Base-by-base conservation (phyloP, 352 stramenopile species). In the Globisporangium spinosum region DNA sequence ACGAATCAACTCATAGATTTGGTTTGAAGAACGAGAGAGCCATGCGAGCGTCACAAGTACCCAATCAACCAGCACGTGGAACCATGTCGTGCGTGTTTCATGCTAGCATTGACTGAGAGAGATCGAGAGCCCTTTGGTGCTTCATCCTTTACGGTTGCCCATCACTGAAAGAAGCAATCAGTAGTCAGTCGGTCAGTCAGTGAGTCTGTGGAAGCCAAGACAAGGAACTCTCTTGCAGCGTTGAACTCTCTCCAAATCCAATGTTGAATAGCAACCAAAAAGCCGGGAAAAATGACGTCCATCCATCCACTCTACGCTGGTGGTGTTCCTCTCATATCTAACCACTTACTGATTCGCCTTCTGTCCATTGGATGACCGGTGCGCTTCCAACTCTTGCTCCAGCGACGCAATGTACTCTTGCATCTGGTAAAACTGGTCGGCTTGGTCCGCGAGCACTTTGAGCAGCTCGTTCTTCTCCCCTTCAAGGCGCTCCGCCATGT, bases 361-460 rank as follows among this genome's bases (percentile, higher is more conserved):
- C 38, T 40, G 32, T 13, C 59, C 40, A 64, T 49, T 61, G 57
- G 71, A 63, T 53, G 71, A 63, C 53, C 76, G 78, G 53, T 72
- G 75, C 60, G 73, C 77, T 47, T 77, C 80, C 22, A 89, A 43
- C 67, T 90, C 77, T 13, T 76, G 72, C 72, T 91, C 79, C 53
- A 94, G 74, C n/a, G 82, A 81, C 35, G 83, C 69, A 59, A 92
- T 90, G 60, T 90, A 88, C 67, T 85, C 81, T 58, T 91, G 85
- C 82, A 94, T 83, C 64, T 83, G 74, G 60, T 85, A 79, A 57
- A 94, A 91, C 59, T 92, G 83, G 56, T 91, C 78, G 1, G 86
- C 75, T 49, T 94, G 86, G 32, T 75, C 79, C 0, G 84, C 67
- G 4, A 94, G 75, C 6, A 93, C 76, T 68, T 89, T 80, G 6